Evolutionary conservation across 2,329 filamentous ascomycete species (phyloP), one percentile per base, ranked within the genome.

Genomic region (Sclerotinia subarctica): DNA sequence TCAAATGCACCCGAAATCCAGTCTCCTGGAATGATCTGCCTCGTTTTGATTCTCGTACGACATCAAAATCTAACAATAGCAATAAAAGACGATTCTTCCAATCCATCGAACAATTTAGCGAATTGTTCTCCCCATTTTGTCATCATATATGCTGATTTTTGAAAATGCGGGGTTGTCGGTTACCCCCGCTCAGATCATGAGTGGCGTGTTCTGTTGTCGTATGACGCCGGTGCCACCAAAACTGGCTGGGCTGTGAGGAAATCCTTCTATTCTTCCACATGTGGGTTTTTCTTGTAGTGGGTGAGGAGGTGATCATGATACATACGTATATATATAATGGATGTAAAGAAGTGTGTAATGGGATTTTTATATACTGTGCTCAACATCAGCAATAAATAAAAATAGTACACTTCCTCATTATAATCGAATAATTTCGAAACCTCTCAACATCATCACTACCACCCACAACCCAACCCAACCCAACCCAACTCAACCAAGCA

Each of bases 181-280:
- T 47, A 21, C 63, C 38, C 21, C 26, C 63, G 63, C 38, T 66
- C 63, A 38, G 38, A 26, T 58, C 8, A 58, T 46, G 44, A 26
- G 29, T 66, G 51, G 63, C 38, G 26, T 66, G 63, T 58, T 24
- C 32, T 35, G 35, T 35, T 8, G 35, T 66, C 63, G 63, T 66
- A 66, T 21, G 63, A 65, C 38, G 26, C 24, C 19, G 29, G 44
- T 35, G n/a, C 38, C 42, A 46, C 38, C 6, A 35, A 35, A 35
- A 35, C 8, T 35, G 7, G 35, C 35, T 35, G 35, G 24, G 24
- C 26, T 59, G 51, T 21, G 57, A 29, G 21, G 29, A 35, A 62
- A 51, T 38, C n/a, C 21, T 62, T n/a, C 29, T 0, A 49, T 1
- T 62, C 11, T 49, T 3, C 10, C 21, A 38, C 17, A 17, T 19